Evolutionary conservation across 1,139 yeast species (phyloP), one percentile per base, ranked within the genome.

Genomic region (Candida neerlandica): DNA sequence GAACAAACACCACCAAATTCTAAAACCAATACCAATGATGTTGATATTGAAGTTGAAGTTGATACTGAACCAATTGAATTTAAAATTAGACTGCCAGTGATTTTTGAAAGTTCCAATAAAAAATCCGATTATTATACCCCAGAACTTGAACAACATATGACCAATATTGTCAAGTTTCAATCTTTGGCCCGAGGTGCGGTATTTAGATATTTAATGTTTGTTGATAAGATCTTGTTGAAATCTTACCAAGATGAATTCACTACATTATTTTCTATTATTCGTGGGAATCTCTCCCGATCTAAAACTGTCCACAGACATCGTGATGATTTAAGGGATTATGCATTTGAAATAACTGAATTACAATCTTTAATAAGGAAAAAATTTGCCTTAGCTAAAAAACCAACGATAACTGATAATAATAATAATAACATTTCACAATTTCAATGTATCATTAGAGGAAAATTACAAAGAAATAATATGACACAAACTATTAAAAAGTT

Each of bases 131-230:
- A 52, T 49, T 62, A 62, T 56, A 58, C 61, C 44, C 65, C 65
- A n/a, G 70, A 65, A 45, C 53, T 70, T 32, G 67, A 66, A 2
- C 32, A 50, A 5, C 60, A 68, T 44, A 45, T 59, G 2, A 23
- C 55, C 4, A 62, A 71, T 48, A 61, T 75, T 41, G 61, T 75
- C 60, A 67, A 69, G 50, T 69, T 86, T 29, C 94, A 87, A 62
- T 78, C 90, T 0, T 66, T 84, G 29, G 77, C 86, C 7, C 73
- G 88, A 56, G 94, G 92, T 26, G 85, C 88, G 1, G 73, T 81
- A 47, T 69, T 81, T 53, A 75, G 95, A 45, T 87, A 84, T 62
- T 69, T 69, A 26, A 72, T 85, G 71, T 85, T 83, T 64, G 86
- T 86, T 38, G 79, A 80, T 57, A 77, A 73, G 50, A 82, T 83